Conservation (phyloP, 1,139 yeast genomes). For the Schizosaccharomyces versatilis region DNA sequence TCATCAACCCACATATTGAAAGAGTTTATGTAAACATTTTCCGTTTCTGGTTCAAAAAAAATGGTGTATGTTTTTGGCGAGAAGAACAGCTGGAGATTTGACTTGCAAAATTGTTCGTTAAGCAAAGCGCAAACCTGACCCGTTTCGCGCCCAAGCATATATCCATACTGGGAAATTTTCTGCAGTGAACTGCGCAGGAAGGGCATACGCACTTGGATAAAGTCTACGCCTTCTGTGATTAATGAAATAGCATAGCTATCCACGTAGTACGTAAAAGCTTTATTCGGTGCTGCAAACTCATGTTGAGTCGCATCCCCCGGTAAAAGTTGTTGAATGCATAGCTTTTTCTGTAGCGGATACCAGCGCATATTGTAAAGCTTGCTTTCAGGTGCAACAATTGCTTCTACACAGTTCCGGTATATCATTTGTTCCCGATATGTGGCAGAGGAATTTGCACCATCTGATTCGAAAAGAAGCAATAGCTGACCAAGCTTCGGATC, state of each 20-base stretch:
- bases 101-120: not conserved
- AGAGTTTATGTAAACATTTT: not conserved
- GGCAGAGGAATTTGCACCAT: conserved; percentile 32
- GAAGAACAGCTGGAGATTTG: not conserved
- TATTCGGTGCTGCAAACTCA: conserved; percentile 53
- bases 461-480: conserved; percentile 58
- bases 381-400: conserved; percentile 62
- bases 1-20: not conserved
- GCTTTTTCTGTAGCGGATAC: conserved; percentile 29
- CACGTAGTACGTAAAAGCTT: conserved; percentile 75
- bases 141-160: not conserved
- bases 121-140: not conserved
- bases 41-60: not conserved
- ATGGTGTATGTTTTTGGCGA: not conserved
- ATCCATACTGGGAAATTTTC: not conserved
- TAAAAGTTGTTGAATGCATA: conserved; percentile 62
- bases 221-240: conserved; percentile 88
- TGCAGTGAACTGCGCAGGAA: conserved; percentile 23
- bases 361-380: conserved; percentile 75
- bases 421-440: conserved; percentile 73
- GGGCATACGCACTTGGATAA: conserved; percentile 50
- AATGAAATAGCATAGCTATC: conserved; percentile 84
- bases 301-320: conserved; percentile 69
- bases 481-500: conserved; percentile 69
- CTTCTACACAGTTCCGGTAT: conserved; percentile 71